Percentiles rank a stretch among this genome's conserved stretches.
Conservation (phyloP, 1,284 basidiomycete genomes). For the Cryptococcus sp. region DNA sequence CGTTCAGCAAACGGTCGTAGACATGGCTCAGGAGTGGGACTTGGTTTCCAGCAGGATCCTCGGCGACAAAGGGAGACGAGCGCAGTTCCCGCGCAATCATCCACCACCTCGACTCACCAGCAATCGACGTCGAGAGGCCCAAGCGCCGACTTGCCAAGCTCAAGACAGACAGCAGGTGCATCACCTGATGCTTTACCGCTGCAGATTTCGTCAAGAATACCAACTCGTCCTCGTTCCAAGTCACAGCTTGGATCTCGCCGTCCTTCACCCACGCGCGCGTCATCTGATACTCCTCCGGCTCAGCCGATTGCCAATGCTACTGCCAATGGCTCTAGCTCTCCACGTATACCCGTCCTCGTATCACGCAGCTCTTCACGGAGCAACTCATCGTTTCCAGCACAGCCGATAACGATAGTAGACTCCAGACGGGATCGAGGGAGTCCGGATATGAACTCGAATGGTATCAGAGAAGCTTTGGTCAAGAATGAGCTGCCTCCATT, state of each 20-base stretch:
- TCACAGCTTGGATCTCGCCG: conserved; percentile 5
- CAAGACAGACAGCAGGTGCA: too few species aligned
- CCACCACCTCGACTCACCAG: too few species aligned
- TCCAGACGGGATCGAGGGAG: background rate
- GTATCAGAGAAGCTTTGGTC: conserved; percentile 31
- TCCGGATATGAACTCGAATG: conserved; percentile 7
- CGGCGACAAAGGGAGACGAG: too few species aligned
- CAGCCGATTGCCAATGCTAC: too few species aligned
- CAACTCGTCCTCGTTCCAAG: conserved; percentile 14
- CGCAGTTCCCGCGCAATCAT: too few species aligned
- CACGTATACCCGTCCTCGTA: conserved; percentile 23
- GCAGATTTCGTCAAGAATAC: conserved; percentile 7
- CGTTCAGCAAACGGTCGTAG: background rate
- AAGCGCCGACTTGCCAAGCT: too few species aligned
- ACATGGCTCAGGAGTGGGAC: background rate
- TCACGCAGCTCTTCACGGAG: conserved; percentile 3
- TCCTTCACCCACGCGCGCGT: background rate
- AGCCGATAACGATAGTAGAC: too few species aligned
- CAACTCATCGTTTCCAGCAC: too few species aligned
- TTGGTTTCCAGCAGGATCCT: background rate
- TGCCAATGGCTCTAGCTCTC: too few species aligned
- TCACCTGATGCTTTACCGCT: too few species aligned
- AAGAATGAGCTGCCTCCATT: conserved; percentile 43
- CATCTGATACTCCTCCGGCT: too few species aligned
- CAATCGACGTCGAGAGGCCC: too few species aligned